Percentiles rank a stretch among this genome's conserved stretches.
Conservation (phyloP, 1,284 basidiomycete species). For the Papiliotrema flavescens region DNA sequence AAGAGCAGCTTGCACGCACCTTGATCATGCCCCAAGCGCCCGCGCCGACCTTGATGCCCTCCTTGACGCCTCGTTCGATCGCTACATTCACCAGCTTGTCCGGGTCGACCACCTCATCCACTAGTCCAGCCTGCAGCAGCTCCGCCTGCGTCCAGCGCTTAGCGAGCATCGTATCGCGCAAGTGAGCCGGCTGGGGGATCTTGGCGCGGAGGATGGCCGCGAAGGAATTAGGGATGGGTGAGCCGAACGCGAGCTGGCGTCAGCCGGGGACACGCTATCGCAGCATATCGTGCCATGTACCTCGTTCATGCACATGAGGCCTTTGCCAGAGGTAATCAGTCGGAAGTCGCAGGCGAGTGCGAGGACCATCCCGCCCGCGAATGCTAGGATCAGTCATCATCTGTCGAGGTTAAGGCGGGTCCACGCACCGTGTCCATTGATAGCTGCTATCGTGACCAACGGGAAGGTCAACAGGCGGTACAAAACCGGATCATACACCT, state of each 20-base stretch:
- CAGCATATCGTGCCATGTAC: constrained; percentile 48
- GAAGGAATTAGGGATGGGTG: constrained; percentile 71
- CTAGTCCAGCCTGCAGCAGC: constrained; percentile 62
- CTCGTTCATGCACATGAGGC: constrained; percentile 92
- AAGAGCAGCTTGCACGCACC: constrained; percentile 31
- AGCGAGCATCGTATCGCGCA: constrained; percentile 74
- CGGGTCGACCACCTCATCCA: constrained; percentile 64
- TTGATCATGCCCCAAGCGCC: constrained; percentile 56
- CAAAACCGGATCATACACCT: constrained; percentile 45
- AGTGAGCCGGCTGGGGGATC: constrained; percentile 58
- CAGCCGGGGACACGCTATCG: not conserved
- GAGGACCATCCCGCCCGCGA: constrained; percentile 79
- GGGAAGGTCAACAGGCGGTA: constrained; percentile 49
- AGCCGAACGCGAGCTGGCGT: constrained; percentile 71
- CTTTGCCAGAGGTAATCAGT: constrained; percentile 76
- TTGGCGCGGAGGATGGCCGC: constrained; percentile 65
- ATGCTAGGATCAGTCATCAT: constrained; percentile 52
- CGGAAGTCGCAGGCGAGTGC: constrained; percentile 83
- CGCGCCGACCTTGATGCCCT: constrained; percentile 48
- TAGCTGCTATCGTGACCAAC: constrained; percentile 68
- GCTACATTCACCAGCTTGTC: constrained; percentile 57
- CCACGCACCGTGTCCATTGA: constrained; percentile 70
- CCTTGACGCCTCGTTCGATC: constrained; percentile 45
- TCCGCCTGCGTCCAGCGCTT: constrained; percentile 75
- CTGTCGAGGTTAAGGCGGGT: not conserved